These are phyloP conservation scores for Trypanosoma caninum DNA, from an alignment of 208 protist genomes.

Conservation along the genomic window DNA sequence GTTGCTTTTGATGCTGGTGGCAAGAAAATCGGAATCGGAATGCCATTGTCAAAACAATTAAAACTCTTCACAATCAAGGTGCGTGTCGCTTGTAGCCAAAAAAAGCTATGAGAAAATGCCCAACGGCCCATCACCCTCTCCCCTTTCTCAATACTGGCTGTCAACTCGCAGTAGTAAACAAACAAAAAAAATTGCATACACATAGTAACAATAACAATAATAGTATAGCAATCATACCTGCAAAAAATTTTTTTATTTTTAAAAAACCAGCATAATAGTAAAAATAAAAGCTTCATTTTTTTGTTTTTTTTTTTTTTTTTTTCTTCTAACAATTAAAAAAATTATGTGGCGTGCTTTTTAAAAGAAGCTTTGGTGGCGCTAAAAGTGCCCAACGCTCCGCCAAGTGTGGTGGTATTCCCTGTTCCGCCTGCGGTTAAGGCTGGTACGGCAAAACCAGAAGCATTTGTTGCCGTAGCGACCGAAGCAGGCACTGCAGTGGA, in stretches of 20 bases:
- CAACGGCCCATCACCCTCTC: conserved; percentile 2
- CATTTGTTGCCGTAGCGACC: conserved; percentile 7
- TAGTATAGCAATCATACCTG: background rate
- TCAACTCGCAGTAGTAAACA: background rate
- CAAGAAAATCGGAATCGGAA: conserved; percentile 1
- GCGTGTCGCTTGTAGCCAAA: background rate
- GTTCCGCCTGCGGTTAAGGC: background rate
- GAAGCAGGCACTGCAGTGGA: no score
- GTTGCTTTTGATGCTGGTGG: background rate
- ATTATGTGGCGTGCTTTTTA: no score
- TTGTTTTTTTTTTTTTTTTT: conserved; percentile 2
- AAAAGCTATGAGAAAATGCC: conserved; percentile 1
- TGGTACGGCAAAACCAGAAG: conserved; percentile 10
- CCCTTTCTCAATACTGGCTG: background rate
- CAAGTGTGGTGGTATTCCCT: background rate
- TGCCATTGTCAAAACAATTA: conserved; percentile 22
- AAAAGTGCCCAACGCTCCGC: background rate
- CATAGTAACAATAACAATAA: background rate
- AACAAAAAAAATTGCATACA: conserved; percentile 6
- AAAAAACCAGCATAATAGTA: background rate
- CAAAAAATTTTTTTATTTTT: no score
- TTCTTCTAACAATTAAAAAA: background rate
- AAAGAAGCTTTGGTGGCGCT: background rate
- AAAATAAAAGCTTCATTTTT: background rate
- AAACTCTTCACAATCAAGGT: conserved; percentile 25